Evolutionary conservation across 345 rosid genomes (phyloP).

Genomic region (Atalantia buxifolia): DNA sequence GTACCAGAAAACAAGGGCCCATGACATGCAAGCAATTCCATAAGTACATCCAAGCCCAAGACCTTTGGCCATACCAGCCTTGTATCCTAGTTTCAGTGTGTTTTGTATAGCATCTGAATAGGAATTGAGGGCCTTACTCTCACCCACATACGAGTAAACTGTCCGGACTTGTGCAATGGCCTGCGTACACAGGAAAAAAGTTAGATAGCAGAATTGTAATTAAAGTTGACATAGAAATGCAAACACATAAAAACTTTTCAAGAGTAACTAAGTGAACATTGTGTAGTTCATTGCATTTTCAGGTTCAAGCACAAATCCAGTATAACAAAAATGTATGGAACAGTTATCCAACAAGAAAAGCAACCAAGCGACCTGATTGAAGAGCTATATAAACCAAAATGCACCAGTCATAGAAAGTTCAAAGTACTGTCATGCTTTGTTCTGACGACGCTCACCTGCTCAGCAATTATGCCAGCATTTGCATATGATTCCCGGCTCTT

Average conservation of each 20-base stretch:
- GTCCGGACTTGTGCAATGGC: conserved; percentile 99
- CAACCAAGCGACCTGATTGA: neutral
- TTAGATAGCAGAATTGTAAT: neutral
- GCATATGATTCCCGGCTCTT: conserved; percentile 98
- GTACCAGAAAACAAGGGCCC: conserved; percentile 99
- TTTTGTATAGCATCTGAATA: conserved; percentile 96
- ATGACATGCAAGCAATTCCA: conserved; percentile 99
- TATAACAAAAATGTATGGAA: neutral
- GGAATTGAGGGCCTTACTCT: conserved; percentile 85
- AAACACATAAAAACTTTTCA: neutral
- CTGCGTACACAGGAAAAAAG: conserved; percentile 25
- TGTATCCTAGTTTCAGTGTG: conserved; percentile 92
- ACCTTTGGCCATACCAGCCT: conserved; percentile 99
- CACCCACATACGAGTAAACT: conserved; percentile 93
- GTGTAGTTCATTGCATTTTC: neutral
- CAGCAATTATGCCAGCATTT: conserved; percentile 92
- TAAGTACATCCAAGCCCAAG: conserved; percentile 97
- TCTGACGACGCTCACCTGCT: conserved; percentile 63
- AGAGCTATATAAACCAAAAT: neutral
- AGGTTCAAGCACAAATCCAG: neutral
- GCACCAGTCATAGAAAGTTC: neutral
- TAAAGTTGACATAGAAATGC: neutral
- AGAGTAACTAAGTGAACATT: neutral
- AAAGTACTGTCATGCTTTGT: neutral
- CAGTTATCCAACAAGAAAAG: neutral